Evolutionary conservation across 345 rosid genomes (phyloP).

Genomic region (Bretschneidera sinensis): DNA sequence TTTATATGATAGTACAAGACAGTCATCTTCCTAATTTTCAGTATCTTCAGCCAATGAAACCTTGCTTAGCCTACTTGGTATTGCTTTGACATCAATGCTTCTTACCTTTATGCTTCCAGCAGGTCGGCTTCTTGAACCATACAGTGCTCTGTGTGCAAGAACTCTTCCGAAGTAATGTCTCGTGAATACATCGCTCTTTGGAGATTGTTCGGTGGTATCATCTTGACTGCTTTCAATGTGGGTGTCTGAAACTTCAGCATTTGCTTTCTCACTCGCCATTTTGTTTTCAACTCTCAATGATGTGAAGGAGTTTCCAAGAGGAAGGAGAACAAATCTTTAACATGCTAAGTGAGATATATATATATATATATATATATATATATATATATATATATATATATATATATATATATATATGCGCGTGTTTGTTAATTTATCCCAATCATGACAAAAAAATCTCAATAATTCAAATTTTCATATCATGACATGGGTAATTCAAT

Average conservation of each 20-base stretch:
- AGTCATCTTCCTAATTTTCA: slow-evolving; percentile 9
- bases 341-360: too few relatives aligned
- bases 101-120: slow-evolving; percentile 27
- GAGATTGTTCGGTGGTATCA: slow-evolving; percentile 5
- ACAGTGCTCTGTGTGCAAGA: slow-evolving; percentile 46
- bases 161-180: slow-evolving; percentile 35
- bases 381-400: too few relatives aligned
- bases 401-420: too few relatives aligned
- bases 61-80: slow-evolving; percentile 39
- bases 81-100: slow-evolving; percentile 18
- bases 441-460: too few relatives aligned
- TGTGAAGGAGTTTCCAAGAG: too few relatives aligned
- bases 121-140: slow-evolving; percentile 29
- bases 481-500: too few relatives aligned
- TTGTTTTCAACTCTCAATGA: not conserved
- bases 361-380: too few relatives aligned
- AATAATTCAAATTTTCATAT: too few relatives aligned
- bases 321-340: not conserved
- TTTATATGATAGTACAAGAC: not conserved
- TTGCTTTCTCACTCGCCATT: slow-evolving; percentile 35
- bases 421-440: too few relatives aligned
- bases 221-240: slow-evolving; percentile 8
- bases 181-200: slow-evolving; percentile 1
- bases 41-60: slow-evolving; percentile 37
- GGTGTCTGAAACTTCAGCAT: slow-evolving; percentile 18